Evolutionary conservation across 2,329 filamentous ascomycete species (phyloP).

Genomic region (Dactylella cylindrospora): DNA sequence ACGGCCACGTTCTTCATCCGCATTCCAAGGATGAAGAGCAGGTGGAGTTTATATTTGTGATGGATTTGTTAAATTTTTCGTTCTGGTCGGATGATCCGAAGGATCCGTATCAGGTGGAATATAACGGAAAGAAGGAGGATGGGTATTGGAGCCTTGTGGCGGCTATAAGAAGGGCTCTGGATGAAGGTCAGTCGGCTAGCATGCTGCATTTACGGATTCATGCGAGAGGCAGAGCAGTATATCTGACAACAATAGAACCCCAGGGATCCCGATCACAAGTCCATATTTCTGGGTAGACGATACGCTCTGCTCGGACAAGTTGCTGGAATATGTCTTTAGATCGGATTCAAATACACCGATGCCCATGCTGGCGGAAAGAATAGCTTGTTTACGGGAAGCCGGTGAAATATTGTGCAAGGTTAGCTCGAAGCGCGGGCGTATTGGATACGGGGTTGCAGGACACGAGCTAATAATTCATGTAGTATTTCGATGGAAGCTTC

Average conservation of each 20-base stretch:
- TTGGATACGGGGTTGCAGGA: too few relatives aligned
- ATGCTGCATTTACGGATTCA: neutral
- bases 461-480: too few relatives aligned
- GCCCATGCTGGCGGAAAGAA: conserved; percentile 75
- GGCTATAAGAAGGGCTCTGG: conserved; percentile 78
- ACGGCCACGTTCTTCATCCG: conserved; percentile 85
- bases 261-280: conserved; percentile 83
- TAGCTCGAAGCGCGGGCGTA: too few relatives aligned
- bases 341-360: conserved; percentile 85
- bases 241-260: neutral
- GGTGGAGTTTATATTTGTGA: conserved; percentile 90
- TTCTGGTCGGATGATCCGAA: conserved; percentile 82
- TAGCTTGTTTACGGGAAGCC: conserved; percentile 78
- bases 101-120: conserved; percentile 76
- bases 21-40: conserved; percentile 76
- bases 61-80: conserved; percentile 95
- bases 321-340: conserved; percentile 76
- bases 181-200: conserved; percentile 66
- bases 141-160: conserved; percentile 96
- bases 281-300: conserved; percentile 82
- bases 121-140: conserved; percentile 79
- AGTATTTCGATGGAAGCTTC: conserved; percentile 77
- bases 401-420: conserved; percentile 77
- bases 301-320: conserved; percentile 71
- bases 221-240: neutral